phyloP scores from a whole-genome alignment of 495 filamentous ascomycete species.

The Symbiotaphrina buchneri region DNA sequence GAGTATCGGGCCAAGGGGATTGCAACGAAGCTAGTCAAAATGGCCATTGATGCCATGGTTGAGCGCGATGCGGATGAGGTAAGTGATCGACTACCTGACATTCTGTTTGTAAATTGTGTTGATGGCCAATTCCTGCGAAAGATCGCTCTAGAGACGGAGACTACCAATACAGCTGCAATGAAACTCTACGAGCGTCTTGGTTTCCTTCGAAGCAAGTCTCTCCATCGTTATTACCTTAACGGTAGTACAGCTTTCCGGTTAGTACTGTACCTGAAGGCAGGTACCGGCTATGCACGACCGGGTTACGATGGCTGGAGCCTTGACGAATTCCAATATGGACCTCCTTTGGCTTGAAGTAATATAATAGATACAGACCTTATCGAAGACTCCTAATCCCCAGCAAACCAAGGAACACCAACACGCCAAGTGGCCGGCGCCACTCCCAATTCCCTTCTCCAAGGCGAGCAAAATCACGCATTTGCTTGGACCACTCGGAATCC shows the following conservation, averaged over 20 bases:
- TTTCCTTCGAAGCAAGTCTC: conserved; percentile 76
- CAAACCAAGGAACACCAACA: too few species aligned
- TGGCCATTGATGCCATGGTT: conserved; percentile 85
- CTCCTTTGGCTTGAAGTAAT: too few species aligned
- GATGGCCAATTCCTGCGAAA: conserved; percentile 8
- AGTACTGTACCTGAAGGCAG: conserved; percentile 58
- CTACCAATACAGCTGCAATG: conserved; percentile 79
- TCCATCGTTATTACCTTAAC: conserved; percentile 93
- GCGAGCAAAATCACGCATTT: conserved; percentile 20
- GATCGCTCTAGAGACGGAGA: conserved; percentile 92
- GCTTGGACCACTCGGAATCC: conserved; percentile 72
- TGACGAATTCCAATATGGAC: too few species aligned
- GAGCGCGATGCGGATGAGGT: conserved; percentile 71
- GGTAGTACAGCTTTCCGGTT: conserved; percentile 87
- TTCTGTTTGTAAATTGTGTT: neutral
- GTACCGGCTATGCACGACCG: conserved; percentile 19
- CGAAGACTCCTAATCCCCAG: too few species aligned
- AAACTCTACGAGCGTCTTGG: conserved; percentile 85
- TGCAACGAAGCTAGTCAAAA: conserved; percentile 68
- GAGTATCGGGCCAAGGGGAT: conserved; percentile 70
- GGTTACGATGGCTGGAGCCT: conserved; percentile 8
- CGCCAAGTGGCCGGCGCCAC: too few species aligned
- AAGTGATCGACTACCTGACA: conserved; percentile 5
- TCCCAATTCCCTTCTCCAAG: too few species aligned
- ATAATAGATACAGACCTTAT: too few species aligned